Evolutionary conservation across 768 basidiomycete genomes (phyloP), one percentile per base, ranked within the genome.

Genomic region (Tephrocybe sp.): DNA sequence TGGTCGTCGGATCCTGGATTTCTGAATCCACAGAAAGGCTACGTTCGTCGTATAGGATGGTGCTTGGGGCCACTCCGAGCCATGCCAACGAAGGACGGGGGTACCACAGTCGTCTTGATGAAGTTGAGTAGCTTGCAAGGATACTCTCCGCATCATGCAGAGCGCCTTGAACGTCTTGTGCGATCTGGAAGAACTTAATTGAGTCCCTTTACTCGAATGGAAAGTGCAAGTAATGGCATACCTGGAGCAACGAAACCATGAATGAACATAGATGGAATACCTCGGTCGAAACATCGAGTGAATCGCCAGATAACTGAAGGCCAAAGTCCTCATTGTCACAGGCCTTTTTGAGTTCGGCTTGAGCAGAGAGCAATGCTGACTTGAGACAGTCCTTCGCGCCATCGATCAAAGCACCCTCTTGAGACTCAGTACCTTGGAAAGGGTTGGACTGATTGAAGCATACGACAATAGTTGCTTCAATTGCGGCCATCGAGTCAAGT

Each of bases 221-320:
- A n/a, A n/a, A n/a, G n/a, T n/a, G n/a, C n/a, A n/a, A n/a, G n/a
- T n/a, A n/a, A n/a, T n/a, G n/a, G n/a, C n/a, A n/a, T 51, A 76
- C 76, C 70, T 78, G 75, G n/a, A 78, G 58, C 23, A 77, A 54
- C 2, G 75, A 75, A 24, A 74, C 73, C 57, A 73, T 67, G 40
- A 73, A 72, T 14, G 73, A 63, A 53, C 71, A 73, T 30, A 70
- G 58, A 36, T 73, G 67, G 21, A 65, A 65, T 1, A 67, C 59
- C 40, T 71, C 67, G 40, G 57, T 58, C 23, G 66, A 62, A 21
- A 70, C 48, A 7, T 57, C 60, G 6, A 64, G 46, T 2, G 51
- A 37, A 17, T 52, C 58, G 7, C 59, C 60, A 36, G 52, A 20
- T 50, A 53, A 4, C 53, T 50, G 55, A 45, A 64, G 60, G 43